A percentile compares a stretch with the other conserved stretches of the same genome.
phyloP scores from a whole-genome alignment of 192 early-diverging fungal species.

The Coemansia sp. region DNA sequence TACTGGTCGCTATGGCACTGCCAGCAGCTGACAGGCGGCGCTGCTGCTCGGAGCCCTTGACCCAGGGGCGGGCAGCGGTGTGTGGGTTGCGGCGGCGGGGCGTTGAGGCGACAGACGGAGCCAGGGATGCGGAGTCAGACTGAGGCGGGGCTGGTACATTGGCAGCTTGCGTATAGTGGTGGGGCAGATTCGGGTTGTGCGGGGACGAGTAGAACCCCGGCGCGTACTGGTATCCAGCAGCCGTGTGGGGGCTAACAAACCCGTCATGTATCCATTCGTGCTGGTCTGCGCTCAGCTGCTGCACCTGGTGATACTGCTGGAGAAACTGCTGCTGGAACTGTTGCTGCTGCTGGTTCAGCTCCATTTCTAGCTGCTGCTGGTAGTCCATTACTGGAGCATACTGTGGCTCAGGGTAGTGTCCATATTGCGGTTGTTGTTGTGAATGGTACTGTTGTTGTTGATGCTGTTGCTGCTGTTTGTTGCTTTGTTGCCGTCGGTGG shows the following conservation, averaged over 20 bases:
- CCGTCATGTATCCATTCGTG: constrained; percentile 44
- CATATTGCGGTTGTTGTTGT: constrained; percentile 22
- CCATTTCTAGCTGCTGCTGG: constrained; percentile 45
- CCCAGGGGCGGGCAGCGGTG: constrained; percentile 34
- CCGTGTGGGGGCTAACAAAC: constrained; percentile 24
- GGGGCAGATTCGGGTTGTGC: constrained; percentile 37
- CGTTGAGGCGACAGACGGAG: background rate
- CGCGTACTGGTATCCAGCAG: constrained; percentile 23
- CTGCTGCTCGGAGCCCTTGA: constrained; percentile 19
- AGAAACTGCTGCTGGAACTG: constrained; percentile 53
- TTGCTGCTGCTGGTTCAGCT: constrained; percentile 50
- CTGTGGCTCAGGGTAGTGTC: constrained; percentile 19
- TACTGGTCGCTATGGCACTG: background rate
- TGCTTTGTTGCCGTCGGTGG: constrained; percentile 22
- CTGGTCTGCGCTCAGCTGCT: constrained; percentile 20
- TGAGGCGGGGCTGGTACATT: background rate
- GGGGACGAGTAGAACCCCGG: constrained; percentile 40
- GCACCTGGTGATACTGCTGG: constrained; percentile 44
- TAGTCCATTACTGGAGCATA: constrained; percentile 21
- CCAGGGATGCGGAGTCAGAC: constrained; percentile 5
- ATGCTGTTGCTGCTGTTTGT: constrained; percentile 15
- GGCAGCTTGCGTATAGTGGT: constrained; percentile 16
- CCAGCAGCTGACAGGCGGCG: constrained; percentile 6
- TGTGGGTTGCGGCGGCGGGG: constrained; percentile 18
- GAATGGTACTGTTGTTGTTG: constrained; percentile 12